Conservation (phyloP, 2,329 filamentous ascomycete genomes). For the Grosmannia serpens region DNA sequence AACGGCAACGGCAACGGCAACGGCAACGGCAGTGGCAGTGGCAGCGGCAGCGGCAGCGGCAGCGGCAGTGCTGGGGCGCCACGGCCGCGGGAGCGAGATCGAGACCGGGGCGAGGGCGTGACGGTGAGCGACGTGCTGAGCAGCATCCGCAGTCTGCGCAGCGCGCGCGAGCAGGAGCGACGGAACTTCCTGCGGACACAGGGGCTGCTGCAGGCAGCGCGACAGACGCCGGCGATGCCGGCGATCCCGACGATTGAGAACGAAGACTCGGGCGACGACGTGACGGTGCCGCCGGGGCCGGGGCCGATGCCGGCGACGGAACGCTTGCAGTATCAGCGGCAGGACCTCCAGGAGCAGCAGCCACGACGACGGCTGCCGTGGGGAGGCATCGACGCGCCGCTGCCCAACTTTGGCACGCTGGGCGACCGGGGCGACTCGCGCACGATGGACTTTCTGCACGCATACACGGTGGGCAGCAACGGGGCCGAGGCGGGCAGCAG, state of each 20-base stretch:
- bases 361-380: neutral
- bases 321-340: neutral
- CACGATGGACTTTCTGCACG: conserved; percentile 3
- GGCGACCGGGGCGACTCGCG: neutral
- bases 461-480: neutral
- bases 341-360: neutral
- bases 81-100: neutral
- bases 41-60: neutral
- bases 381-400: neutral
- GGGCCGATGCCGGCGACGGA: neutral
- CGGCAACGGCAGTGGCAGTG: neutral
- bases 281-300: neutral
- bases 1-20: too few relatives aligned
- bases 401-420: neutral
- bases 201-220: neutral
- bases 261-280: conserved; percentile 1
- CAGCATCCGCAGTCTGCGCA: conserved; percentile 23
- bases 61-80: neutral
- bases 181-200: neutral
- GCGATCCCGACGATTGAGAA: conserved; percentile 1
- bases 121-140: conserved; percentile 26
- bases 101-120: conserved; percentile 19
- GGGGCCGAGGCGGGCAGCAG: neutral
- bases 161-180: conserved; percentile 17
- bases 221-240: neutral